Evolutionary conservation across 1,284 basidiomycete species (phyloP).

Genomic region (Stygiomarasmius scandens): DNA sequence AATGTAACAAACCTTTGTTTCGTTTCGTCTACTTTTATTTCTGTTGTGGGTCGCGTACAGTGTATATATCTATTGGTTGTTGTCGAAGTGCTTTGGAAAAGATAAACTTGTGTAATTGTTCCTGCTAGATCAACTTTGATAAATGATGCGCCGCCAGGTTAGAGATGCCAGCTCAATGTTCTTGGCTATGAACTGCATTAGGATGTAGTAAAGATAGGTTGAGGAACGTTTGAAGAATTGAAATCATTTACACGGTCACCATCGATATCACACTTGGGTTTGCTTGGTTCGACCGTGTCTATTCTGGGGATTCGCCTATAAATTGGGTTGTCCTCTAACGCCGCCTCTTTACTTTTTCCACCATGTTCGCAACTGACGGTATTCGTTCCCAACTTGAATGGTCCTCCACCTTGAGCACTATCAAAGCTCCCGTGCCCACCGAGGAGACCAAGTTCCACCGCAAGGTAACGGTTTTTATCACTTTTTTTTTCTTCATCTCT

Average conservation of each 20-base stretch:
- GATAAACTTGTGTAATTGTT: too few relatives aligned
- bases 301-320: not conserved
- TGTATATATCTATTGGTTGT: constrained; percentile 13
- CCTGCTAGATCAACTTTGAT: too few relatives aligned
- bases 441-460: constrained; percentile 84
- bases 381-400: constrained; percentile 88
- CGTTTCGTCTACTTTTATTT: constrained; percentile 3
- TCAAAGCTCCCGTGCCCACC: constrained; percentile 65
- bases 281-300: not conserved
- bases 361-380: constrained; percentile 55
- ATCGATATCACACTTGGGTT: constrained; percentile 9
- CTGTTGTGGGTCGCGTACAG: constrained; percentile 4
- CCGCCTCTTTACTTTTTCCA: constrained; percentile 5
- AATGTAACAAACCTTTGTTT: constrained; percentile 46
- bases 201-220: not conserved
- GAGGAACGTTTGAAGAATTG: not conserved
- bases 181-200: not conserved
- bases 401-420: constrained; percentile 81
- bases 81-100: constrained; percentile 17
- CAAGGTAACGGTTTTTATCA: constrained; percentile 60
- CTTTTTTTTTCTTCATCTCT: not conserved
- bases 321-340: constrained; percentile 15
- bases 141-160: too few relatives aligned
- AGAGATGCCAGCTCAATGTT: too few relatives aligned
- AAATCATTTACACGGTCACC: not conserved